These are phyloP conservation scores for Cystobasidium onofrii DNA, from an alignment of 768 basidiomycete species.

Conservation along the genomic window DNA sequence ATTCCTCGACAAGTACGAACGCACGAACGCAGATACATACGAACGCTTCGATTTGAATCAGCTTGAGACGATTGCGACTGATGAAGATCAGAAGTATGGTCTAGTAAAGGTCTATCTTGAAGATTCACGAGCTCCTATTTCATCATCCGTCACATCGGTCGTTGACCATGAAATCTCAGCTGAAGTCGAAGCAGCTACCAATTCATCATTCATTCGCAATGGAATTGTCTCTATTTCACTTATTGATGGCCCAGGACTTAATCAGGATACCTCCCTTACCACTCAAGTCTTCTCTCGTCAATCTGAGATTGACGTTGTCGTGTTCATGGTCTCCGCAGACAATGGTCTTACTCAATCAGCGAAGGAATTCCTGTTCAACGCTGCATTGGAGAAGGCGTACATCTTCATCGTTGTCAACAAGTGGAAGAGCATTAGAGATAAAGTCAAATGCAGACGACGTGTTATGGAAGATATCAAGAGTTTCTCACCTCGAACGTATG, in stretches of 20 bases:
- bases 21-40: slow-evolving; percentile 67
- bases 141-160: slow-evolving; percentile 50
- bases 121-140: slow-evolving; percentile 65
- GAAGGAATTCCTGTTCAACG: slow-evolving; percentile 83
- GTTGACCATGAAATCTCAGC: not conserved
- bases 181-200: slow-evolving; percentile 6
- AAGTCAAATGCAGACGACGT: slow-evolving; percentile 76
- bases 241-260: slow-evolving; percentile 95
- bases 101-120: slow-evolving; percentile 81
- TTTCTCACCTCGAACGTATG: slow-evolving; percentile 82
- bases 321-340: slow-evolving; percentile 94
- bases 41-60: slow-evolving; percentile 59
- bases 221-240: slow-evolving; percentile 87
- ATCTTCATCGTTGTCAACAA: slow-evolving; percentile 98
- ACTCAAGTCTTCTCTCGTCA: slow-evolving; percentile 91
- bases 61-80: slow-evolving; percentile 69
- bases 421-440: slow-evolving; percentile 89
- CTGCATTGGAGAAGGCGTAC: slow-evolving; percentile 93
- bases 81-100: slow-evolving; percentile 61
- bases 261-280: slow-evolving; percentile 87
- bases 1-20: slow-evolving; percentile 54
- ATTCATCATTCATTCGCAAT: slow-evolving; percentile 40
- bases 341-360: slow-evolving; percentile 97
- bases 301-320: slow-evolving; percentile 95
- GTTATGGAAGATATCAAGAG: slow-evolving; percentile 90